Conservation (phyloP, 2,329 filamentous ascomycete genomes). For the Tolypocladium inflatum region DNA sequence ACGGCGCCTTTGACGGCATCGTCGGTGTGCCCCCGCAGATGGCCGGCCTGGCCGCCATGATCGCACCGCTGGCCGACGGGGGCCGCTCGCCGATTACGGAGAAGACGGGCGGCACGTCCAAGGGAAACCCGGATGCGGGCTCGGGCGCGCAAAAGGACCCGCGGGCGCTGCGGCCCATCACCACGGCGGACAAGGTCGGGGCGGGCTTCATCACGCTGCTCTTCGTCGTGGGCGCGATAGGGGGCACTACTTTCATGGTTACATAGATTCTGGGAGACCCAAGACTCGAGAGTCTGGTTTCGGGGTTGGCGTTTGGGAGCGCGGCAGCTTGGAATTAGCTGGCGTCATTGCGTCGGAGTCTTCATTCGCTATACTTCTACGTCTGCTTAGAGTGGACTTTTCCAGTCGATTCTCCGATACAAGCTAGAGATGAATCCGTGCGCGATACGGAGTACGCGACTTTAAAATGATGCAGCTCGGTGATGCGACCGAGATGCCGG, state of each 20-base stretch:
- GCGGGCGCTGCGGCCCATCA: constrained; percentile 26
- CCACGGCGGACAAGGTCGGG: constrained; percentile 40
- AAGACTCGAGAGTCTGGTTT: not conserved
- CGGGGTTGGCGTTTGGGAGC: not conserved
- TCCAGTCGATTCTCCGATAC: not conserved
- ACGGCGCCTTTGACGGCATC: constrained; percentile 44
- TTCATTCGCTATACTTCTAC: not conserved
- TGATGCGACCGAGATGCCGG: not conserved
- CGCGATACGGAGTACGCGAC: not conserved
- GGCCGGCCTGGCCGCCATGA: constrained; percentile 54
- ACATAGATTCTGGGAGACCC: constrained; percentile 14
- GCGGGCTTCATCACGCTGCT: constrained; percentile 47
- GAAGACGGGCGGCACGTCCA: constrained; percentile 49
- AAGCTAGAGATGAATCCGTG: not conserved
- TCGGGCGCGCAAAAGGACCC: constrained; percentile 17
- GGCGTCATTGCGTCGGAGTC: not conserved
- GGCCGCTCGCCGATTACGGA: constrained; percentile 37
- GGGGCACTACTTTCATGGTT: constrained; percentile 39
- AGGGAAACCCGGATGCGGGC: constrained; percentile 30
- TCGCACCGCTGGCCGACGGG: constrained; percentile 45
- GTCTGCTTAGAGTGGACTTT: not conserved
- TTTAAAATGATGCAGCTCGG: not conserved
- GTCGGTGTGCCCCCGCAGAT: constrained; percentile 62
- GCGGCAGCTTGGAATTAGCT: not conserved
- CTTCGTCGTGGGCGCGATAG: constrained; percentile 37